Evolutionary conservation across 2,329 filamentous ascomycete genomes (phyloP), one percentile per base, ranked within the genome.

Genomic region (Aspergillus nomiae): DNA sequence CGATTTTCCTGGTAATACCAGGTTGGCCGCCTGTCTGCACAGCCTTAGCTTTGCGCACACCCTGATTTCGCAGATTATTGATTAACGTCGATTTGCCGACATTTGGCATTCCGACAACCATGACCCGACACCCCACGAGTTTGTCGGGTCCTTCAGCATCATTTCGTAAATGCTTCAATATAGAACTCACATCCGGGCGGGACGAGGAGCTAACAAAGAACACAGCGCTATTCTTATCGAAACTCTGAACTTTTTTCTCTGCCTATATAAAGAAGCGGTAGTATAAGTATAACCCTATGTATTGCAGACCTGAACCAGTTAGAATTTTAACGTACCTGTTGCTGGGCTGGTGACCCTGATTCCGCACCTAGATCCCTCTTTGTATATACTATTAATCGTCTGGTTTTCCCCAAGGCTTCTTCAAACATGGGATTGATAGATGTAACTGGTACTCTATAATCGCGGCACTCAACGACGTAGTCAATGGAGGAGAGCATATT

Each of bases 71-170:
- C 56, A 98, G 85, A 19, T 89, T 87, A 77, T 99, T 99, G 48
- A 99, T 87, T n/a, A 99, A 83, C 1, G 94, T 93, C 54, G 92
- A 96, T 80, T 99, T 99, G 41, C 95, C 95, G 0, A 97, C 92
- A 74, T 99, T 99, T 41, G 95, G 95, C 94, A 99, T 97, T 60
- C 95, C 95, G 16, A 98, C 94, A 0, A 98, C 87, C 76, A 99
- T 86, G 61, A 93, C 87, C 56, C 93, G 87, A 69, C 92, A 86
- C n/a, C 93, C 94, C 9, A 91, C 89, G n/a, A 98, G 80, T 26
- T 86, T 72, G 63, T 77, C 75, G 48, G 76, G 71, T 38, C 69
- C 72, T 50, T 67, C 65, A 19, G 72, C 71, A 60, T 76, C 71
- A 21, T 69, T 61, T 61, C 70, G 70, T 57, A 78, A 63, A 62